Base-by-base conservation (phyloP, 2,329 filamentous ascomycete species). In the Daldinia sp. region DNA sequence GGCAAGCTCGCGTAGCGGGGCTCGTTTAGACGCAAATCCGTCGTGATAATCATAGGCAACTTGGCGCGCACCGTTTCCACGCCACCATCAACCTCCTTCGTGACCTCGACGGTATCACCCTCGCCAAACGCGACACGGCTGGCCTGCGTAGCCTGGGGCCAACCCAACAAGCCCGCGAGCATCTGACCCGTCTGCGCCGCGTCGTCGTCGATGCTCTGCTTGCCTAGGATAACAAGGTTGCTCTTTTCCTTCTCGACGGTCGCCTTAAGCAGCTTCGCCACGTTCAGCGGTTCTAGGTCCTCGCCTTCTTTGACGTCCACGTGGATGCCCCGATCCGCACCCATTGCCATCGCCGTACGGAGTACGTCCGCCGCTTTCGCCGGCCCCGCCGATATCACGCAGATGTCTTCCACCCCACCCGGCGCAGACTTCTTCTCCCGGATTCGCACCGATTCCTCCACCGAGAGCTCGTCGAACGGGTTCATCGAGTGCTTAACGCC, bases 401-500 rank as follows among this genome's bases (percentile, higher is more conserved):
- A 89, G 75, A 99, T 98, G 77, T 97, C 93, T 71, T 93, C 90
- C 65, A 99, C 94, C 73, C 90, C 89, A 68, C 86, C 83, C 15
- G 88, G 85, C 15, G 87, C 87, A 58, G 80, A 78, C 78, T 92
- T 91, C 83, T 92, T 91, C 79, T 98, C 94, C 78, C 95, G 94
- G 76, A 99, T 90, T 37, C 92, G 93, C 52, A 97, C 92, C 52
- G 94, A 92, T 82, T 98, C 95, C 81, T 99, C 95, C 78, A 99
- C 89, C 41, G 93, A 96, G 74, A 99, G 91, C 79, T 99, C 95
- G 83, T 99, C 95, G 81, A 99, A 99, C 17, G 95, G 95, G 85
- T 98, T 99, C 87, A 99, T 94, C 77, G 90, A 94, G 85, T 98
- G 94, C 81, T 98, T 98, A 75, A 98, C 93, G 71, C 92, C 92